Conservation (phyloP, 2,329 filamentous ascomycete genomes). For the Orbilia javanica region DNA sequence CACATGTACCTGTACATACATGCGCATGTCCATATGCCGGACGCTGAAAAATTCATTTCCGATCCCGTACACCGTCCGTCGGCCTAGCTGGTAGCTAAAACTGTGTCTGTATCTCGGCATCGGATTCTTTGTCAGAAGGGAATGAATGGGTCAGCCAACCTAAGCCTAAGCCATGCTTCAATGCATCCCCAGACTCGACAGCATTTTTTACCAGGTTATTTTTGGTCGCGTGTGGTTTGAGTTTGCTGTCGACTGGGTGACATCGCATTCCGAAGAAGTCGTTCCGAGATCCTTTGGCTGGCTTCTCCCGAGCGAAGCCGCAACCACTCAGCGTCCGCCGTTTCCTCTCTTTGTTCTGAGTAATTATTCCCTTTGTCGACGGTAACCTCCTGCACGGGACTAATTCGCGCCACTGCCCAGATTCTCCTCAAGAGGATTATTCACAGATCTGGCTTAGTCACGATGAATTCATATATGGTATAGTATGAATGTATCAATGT, state of each 20-base stretch:
- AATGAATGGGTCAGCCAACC: conserved; percentile 6
- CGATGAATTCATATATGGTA: neutral
- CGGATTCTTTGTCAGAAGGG: conserved; percentile 8
- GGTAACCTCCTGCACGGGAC: neutral
- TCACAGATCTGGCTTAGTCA: conserved; percentile 19
- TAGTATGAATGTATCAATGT: too few species aligned
- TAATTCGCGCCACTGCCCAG: neutral
- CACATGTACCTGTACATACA: too few species aligned
- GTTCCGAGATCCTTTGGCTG: neutral
- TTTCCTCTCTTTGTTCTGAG: conserved; percentile 1
- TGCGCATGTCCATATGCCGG: neutral
- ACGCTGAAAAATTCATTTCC: conserved; percentile 16
- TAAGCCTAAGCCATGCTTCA: conserved; percentile 27
- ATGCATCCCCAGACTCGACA: conserved; percentile 4
- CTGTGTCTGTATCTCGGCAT: conserved; percentile 8
- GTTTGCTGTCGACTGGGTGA: conserved; percentile 19
- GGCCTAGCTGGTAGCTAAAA: neutral
- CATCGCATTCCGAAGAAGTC: conserved; percentile 26
- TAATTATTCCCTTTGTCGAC: conserved; percentile 10
- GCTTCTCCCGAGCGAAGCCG: conserved; percentile 29
- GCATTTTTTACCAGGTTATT: conserved; percentile 7
- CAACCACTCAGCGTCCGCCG: conserved; percentile 25
- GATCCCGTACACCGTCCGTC: conserved; percentile 35
- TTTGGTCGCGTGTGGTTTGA: conserved; percentile 18
- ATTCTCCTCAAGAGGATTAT: neutral